Conservation (phyloP, 345 rosid genomes). For the Cardamine resedifolia region DNA sequence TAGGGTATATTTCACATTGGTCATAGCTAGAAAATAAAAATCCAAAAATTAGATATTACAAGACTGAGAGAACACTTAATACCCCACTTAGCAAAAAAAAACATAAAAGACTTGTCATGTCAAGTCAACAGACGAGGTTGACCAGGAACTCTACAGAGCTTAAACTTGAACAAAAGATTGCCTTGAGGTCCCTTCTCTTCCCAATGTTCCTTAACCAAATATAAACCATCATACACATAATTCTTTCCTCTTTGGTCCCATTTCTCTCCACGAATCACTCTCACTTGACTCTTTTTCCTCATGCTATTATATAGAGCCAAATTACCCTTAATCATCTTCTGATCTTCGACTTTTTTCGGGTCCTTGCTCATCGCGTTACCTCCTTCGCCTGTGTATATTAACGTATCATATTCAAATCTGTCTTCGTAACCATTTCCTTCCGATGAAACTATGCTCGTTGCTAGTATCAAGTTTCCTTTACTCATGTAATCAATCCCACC, state of each 20-base stretch:
- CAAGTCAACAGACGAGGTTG: conserved; percentile 44
- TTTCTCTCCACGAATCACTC: conserved; percentile 67
- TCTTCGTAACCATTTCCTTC: conserved; percentile 64
- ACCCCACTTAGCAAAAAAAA: too few species aligned
- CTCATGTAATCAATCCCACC: conserved; percentile 75
- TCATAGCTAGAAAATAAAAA: too few species aligned
- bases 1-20: too few species aligned
- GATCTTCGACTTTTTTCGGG: conserved; percentile 56
- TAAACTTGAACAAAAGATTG: conserved; percentile 62
- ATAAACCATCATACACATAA: conserved; percentile 80
- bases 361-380: conserved; percentile 55
- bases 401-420: conserved; percentile 48
- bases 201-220: conserved; percentile 58
- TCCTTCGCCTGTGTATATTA: conserved; percentile 77
- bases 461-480: conserved; percentile 43
- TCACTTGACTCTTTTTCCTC: conserved; percentile 52
- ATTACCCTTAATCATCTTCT: conserved; percentile 75
- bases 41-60: too few species aligned
- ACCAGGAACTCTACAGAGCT: conserved; percentile 49
- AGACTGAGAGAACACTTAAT: too few species aligned
- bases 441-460: conserved; percentile 74
- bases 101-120: too few species aligned
- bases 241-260: conserved; percentile 41
- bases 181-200: conserved; percentile 57
- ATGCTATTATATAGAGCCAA: conserved; percentile 66